Evolutionary conservation across 2,329 filamentous ascomycete genomes (phyloP).

Genomic region (Daldinia sp.): DNA sequence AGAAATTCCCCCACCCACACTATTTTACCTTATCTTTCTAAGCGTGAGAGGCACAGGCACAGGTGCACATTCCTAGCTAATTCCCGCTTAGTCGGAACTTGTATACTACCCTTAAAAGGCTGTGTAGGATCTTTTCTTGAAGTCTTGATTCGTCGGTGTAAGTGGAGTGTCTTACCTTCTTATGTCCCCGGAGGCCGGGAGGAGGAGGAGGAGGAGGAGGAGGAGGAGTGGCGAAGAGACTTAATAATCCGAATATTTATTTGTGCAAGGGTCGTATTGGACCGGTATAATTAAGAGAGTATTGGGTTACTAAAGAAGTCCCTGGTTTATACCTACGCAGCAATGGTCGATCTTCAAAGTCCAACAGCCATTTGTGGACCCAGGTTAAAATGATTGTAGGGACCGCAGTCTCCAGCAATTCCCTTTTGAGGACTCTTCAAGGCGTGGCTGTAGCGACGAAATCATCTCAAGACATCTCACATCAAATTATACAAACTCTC

Average conservation of each 20-base stretch:
- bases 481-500: background rate
- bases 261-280: background rate
- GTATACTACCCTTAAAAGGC: background rate
- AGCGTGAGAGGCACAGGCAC: background rate
- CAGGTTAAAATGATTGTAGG: background rate
- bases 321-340: no score
- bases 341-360: background rate
- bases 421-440: conserved; percentile 4
- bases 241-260: background rate
- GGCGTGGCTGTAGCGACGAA: conserved; percentile 14
- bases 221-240: background rate
- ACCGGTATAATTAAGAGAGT: background rate
- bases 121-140: background rate
- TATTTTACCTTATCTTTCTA: background rate
- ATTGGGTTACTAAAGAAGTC: background rate
- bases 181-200: no score
- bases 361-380: conserved; percentile 1
- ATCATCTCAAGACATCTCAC: conserved; percentile 3
- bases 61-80: background rate
- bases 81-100: background rate
- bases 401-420: background rate
- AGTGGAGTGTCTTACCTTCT: background rate
- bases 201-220: no score
- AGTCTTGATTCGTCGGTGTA: background rate
- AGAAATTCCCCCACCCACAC: background rate